Percentiles rank a stretch among this genome's conserved stretches.
phyloP scores from a whole-genome alignment of 1,139 yeast species.

The Yamadazyma dushanensis region DNA sequence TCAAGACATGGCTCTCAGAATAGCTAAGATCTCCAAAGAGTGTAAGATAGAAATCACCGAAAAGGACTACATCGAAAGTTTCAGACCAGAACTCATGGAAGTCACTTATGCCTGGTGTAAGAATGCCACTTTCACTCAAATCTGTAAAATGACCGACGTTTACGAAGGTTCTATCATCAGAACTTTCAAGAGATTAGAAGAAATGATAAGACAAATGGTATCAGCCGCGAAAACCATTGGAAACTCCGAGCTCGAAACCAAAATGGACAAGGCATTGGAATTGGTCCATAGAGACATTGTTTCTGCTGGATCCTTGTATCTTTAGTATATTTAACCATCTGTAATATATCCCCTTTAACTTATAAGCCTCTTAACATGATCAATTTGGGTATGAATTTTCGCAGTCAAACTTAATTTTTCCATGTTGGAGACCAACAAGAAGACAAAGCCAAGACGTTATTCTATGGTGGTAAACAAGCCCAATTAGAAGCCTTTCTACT shows the following conservation, averaged over 20 bases:
- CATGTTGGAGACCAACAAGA: too few species aligned
- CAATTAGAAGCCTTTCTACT: too few species aligned
- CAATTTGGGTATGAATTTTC: too few species aligned
- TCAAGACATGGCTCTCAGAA: slow-evolving; percentile 86
- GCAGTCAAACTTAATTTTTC: too few species aligned
- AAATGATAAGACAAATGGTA: slow-evolving; percentile 84
- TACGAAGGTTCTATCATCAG: slow-evolving; percentile 96
- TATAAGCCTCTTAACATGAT: too few species aligned
- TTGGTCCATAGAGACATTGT: slow-evolving; percentile 94
- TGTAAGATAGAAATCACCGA: slow-evolving; percentile 87
- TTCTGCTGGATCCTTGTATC: slow-evolving; percentile 90
- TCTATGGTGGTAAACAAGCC: too few species aligned
- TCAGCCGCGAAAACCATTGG: slow-evolving; percentile 94
- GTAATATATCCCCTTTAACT: too few species aligned
- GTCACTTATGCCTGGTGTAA: slow-evolving; percentile 96
- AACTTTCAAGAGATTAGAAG: slow-evolving; percentile 91
- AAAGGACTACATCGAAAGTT: slow-evolving; percentile 87
- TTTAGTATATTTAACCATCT: slow-evolving; percentile 51
- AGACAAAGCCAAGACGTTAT: too few species aligned
- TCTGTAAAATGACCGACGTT: slow-evolving; percentile 98
- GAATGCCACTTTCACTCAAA: slow-evolving; percentile 93
- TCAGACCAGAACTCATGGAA: slow-evolving; percentile 93
- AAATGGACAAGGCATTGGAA: slow-evolving; percentile 84
- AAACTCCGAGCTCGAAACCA: slow-evolving; percentile 76
- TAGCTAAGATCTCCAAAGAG: slow-evolving; percentile 86